These are phyloP conservation scores for Sarocladium oryzae DNA, from an alignment of 2,329 filamentous ascomycete genomes.

Conservation along the genomic window DNA sequence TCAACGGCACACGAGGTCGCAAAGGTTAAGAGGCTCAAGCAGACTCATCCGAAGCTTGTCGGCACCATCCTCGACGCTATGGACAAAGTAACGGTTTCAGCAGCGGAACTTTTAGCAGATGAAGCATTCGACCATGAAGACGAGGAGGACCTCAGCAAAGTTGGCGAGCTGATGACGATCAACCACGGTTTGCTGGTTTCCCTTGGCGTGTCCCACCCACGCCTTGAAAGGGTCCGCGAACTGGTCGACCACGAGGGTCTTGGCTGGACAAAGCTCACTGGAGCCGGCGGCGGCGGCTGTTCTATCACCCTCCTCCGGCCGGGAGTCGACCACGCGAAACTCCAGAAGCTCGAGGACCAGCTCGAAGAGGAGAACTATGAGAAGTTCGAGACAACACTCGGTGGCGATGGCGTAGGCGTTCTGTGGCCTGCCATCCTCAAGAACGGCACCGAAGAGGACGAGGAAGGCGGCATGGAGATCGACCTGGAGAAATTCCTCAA, in stretches of 20 bases:
- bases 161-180: conserved; percentile 85
- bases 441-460: conserved; percentile 72
- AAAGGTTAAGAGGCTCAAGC: conserved; percentile 71
- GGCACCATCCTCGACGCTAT: conserved; percentile 80
- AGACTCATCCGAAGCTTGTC: conserved; percentile 68
- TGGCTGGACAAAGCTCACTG: conserved; percentile 96
- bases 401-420: conserved; percentile 89
- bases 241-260: conserved; percentile 83
- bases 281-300: conserved; percentile 91
- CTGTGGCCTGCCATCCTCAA: conserved; percentile 88
- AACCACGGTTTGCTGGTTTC: conserved; percentile 92
- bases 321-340: conserved; percentile 45
- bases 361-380: conserved; percentile 68
- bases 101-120: conserved; percentile 47
- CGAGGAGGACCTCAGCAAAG: conserved; percentile 56
- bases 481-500: conserved; percentile 78
- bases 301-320: conserved; percentile 85
- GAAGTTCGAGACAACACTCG: conserved; percentile 83
- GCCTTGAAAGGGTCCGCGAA: conserved; percentile 85
- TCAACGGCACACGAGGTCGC: conserved; percentile 80
- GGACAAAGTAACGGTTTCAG: conserved; percentile 59
- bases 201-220: conserved; percentile 88
- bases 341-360: conserved; percentile 58
- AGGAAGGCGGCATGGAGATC: conserved; percentile 83
- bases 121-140: conserved; percentile 62